Conservation (phyloP, 257 asterid genomes). For the Solanum rostratum region DNA sequence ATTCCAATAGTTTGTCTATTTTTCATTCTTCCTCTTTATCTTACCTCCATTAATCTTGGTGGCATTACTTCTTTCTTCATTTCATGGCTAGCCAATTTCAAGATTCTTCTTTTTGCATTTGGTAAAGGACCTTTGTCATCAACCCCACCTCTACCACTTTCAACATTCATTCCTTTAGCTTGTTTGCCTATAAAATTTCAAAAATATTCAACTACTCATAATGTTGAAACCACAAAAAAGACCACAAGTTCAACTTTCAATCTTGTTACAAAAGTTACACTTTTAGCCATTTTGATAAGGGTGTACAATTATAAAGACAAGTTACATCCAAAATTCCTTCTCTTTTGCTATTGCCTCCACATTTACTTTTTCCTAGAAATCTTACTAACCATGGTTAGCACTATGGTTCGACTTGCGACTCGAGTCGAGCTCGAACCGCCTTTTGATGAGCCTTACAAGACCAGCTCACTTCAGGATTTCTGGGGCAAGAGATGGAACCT, state of each 20-base stretch:
- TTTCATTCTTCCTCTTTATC: conserved; percentile 32
- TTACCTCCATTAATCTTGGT: conserved; percentile 38
- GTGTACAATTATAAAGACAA: conserved; percentile 4
- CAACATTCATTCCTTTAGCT: conserved; percentile 35
- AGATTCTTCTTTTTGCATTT: conserved; percentile 38
- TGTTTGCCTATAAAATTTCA: conserved; percentile 38
- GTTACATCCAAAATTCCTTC: conserved; percentile 17
- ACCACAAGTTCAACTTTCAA: conserved; percentile 3
- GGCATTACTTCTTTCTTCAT: conserved; percentile 43
- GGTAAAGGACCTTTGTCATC: conserved; percentile 32
- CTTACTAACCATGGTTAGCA: conserved; percentile 14
- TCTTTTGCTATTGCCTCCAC: conserved; percentile 25
- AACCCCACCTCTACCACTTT: conserved; percentile 14
- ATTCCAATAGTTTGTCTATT: conserved; percentile 32
- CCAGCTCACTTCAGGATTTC: conserved; percentile 51
- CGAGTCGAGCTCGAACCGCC: conserved; percentile 34
- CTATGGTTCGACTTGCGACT: not conserved
- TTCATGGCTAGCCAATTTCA: conserved; percentile 45
- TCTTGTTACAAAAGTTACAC: conserved; percentile 3
- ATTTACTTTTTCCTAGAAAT: conserved; percentile 33
- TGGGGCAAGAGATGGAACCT: conserved; percentile 66
- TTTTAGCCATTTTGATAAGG: conserved; percentile 1
- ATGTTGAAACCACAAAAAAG: not conserved
- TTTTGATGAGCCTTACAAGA: conserved; percentile 34
- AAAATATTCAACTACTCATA: not conserved